Conservation (phyloP, 1,139 yeast genomes). For the Kodamaea plutei region DNA sequence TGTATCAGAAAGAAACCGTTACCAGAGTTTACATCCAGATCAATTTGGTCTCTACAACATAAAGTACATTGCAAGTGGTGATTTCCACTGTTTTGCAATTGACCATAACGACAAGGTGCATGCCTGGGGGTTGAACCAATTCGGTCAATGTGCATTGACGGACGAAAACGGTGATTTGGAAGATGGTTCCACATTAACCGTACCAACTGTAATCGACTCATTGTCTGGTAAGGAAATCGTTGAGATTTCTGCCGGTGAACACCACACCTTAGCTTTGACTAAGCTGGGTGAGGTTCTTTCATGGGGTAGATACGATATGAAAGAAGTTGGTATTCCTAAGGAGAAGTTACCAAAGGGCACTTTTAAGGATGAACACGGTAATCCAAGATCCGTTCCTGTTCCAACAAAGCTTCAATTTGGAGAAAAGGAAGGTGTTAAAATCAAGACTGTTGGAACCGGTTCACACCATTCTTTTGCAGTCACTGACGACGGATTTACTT, state of each 20-base stretch:
- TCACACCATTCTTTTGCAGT: conserved; percentile 91
- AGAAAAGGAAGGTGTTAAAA: conserved; percentile 29
- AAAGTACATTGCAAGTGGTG: conserved; percentile 85
- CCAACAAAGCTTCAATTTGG: conserved; percentile 61
- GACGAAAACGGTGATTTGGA: conserved; percentile 48
- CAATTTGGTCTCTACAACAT: conserved; percentile 76
- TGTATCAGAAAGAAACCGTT: conserved; percentile 70
- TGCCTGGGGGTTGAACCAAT: conserved; percentile 95
- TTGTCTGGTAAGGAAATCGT: conserved; percentile 55
- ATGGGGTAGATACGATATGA: conserved; percentile 93
- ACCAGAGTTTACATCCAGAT: conserved; percentile 68
- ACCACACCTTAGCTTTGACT: conserved; percentile 78
- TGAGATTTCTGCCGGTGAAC: conserved; percentile 88
- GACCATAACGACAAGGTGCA: conserved; percentile 65
- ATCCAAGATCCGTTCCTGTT: conserved; percentile 79
- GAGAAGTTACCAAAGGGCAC: conserved; percentile 62
- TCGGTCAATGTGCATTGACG: conserved; percentile 90
- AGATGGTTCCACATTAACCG: conserved; percentile 77
- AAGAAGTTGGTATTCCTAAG: conserved; percentile 77
- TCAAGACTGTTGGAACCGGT: conserved; percentile 72
- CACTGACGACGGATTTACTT: conserved; percentile 77
- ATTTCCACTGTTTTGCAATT: conserved; percentile 92
- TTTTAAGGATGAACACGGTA: conserved; percentile 74
- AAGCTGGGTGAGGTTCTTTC: conserved; percentile 67
- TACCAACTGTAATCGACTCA: conserved; percentile 66